Evolutionary conservation across 202 grass and related monocot genomes (phyloP).

Genomic region (Panicum virgatum): DNA sequence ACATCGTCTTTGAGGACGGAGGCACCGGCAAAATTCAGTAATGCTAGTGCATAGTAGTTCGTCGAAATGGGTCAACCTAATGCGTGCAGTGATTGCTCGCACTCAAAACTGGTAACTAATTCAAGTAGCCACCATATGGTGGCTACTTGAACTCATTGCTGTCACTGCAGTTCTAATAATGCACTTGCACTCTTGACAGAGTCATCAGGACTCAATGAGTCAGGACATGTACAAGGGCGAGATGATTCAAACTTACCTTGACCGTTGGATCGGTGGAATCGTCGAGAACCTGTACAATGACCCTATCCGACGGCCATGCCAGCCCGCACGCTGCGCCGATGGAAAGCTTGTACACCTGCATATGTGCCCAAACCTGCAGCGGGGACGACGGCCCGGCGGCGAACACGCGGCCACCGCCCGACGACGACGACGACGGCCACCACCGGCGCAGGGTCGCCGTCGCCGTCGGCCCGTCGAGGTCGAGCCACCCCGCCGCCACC

Average conservation of each 20-base stretch:
- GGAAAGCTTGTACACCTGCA: slow-evolving; percentile 95
- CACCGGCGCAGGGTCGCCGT: neutral
- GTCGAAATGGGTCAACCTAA: neutral
- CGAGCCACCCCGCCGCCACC: slow-evolving; percentile 3
- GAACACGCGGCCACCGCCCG: neutral
- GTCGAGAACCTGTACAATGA: slow-evolving; percentile 80
- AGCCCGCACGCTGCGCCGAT: slow-evolving; percentile 74
- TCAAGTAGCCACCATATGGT: no score
- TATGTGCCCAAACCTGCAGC: slow-evolving; percentile 15
- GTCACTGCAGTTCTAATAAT: neutral
- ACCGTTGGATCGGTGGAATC: slow-evolving; percentile 87
- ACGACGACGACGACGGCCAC: neutral
- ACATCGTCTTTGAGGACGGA: slow-evolving; percentile 27
- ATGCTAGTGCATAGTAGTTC: no score
- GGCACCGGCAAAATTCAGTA: neutral
- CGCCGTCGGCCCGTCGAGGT: neutral
- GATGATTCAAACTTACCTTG: slow-evolving; percentile 48
- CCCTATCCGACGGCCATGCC: slow-evolving; percentile 83
- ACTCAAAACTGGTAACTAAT: no score
- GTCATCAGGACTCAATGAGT: neutral
- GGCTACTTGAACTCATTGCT: neutral
- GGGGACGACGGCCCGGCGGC: neutral
- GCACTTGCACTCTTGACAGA: neutral
- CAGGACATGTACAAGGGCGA: neutral
- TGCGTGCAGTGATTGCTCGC: neutral